Evolutionary conservation across 257 asterid species (phyloP).

Genomic region (Solanum arcanum): DNA sequence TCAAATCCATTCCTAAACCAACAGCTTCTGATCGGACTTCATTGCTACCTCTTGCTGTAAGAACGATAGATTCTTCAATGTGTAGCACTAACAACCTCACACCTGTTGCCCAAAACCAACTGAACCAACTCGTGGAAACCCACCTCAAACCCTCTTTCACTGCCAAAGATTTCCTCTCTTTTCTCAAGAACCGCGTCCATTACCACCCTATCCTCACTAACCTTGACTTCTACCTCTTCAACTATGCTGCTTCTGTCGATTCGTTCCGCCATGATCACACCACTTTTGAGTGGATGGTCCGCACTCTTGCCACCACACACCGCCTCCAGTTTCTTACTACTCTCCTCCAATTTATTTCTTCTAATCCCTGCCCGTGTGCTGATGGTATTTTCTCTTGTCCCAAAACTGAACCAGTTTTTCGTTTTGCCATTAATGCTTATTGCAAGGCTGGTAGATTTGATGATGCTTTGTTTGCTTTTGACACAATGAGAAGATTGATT

Average conservation of each 20-base stretch:
- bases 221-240: constrained; percentile 86
- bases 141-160: constrained; percentile 49
- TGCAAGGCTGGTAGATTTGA: constrained; percentile 52
- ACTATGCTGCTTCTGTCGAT: constrained; percentile 65
- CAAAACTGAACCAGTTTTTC: constrained; percentile 52
- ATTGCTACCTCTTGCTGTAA: constrained; percentile 16
- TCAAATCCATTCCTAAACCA: constrained; percentile 6
- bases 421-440: constrained; percentile 49
- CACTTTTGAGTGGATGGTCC: constrained; percentile 76
- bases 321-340: constrained; percentile 60
- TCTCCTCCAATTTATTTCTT: constrained; percentile 57
- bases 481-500: constrained; percentile 52
- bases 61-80: constrained; percentile 12
- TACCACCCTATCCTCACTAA: constrained; percentile 37
- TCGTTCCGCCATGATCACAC: constrained; percentile 87
- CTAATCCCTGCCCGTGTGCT: constrained; percentile 94
- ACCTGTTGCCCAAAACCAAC: constrained; percentile 31
- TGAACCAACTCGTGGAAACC: constrained; percentile 36
- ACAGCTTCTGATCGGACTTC: not conserved
- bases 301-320: constrained; percentile 59
- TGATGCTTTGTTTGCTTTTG: constrained; percentile 58
- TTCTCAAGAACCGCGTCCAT: constrained; percentile 54
- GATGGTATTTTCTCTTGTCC: constrained; percentile 87
- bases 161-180: constrained; percentile 47
- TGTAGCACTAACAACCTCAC: constrained; percentile 24